phyloP scores from a whole-genome alignment of 768 basidiomycete genomes.

The Hypholoma fasciculare region DNA sequence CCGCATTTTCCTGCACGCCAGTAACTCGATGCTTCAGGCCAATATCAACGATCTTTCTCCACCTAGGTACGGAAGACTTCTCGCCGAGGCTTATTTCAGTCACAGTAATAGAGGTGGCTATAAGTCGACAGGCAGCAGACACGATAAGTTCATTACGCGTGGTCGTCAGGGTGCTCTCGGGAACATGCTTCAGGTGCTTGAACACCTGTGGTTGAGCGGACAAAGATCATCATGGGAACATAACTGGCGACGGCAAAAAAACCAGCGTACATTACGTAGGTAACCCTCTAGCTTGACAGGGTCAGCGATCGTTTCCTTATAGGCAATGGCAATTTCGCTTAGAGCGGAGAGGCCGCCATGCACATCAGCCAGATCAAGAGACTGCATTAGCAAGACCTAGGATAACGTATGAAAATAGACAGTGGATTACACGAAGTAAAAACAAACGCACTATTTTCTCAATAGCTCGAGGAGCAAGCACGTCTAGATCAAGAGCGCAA shows the following conservation, averaged over 20 bases:
- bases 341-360: constrained; percentile 84
- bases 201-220: constrained; percentile 57
- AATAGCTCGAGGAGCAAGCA: constrained; percentile 50
- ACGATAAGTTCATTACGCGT: constrained; percentile 73
- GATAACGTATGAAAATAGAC: constrained; percentile 4
- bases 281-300: constrained; percentile 32
- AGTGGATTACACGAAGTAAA: not conserved
- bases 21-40: constrained; percentile 67
- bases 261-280: constrained; percentile 46
- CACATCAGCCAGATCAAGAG: constrained; percentile 66
- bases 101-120: constrained; percentile 64
- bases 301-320: constrained; percentile 31
- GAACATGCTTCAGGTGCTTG: constrained; percentile 50
- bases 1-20: constrained; percentile 76
- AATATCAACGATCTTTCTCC: constrained; percentile 69
- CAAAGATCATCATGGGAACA: constrained; percentile 1
- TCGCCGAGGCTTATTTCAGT: constrained; percentile 46
- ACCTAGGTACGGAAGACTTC: constrained; percentile 50
- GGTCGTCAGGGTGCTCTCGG: constrained; percentile 59
- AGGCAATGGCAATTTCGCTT: constrained; percentile 70
- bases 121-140: constrained; percentile 68
- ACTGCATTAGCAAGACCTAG: constrained; percentile 58
- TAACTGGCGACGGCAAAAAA: not conserved
- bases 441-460: constrained; percentile 50
- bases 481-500: constrained; percentile 57